Percentiles rank a stretch among this genome's conserved stretches.
Evolutionary conservation across 1,284 basidiomycete species (phyloP).

Genomic region (Lentinula novae-zelandiae): DNA sequence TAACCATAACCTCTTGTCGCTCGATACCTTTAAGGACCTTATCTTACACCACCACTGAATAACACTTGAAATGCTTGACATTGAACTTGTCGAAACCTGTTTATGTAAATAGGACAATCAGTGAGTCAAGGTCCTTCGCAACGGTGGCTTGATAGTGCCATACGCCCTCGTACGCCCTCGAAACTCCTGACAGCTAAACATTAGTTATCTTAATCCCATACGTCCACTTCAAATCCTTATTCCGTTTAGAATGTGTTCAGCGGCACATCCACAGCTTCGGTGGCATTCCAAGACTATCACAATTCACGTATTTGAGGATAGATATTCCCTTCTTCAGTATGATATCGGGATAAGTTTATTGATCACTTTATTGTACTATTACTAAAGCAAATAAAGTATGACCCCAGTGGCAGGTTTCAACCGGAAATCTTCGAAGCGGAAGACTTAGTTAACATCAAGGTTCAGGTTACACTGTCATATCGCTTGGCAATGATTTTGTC

Average conservation of each 20-base stretch:
- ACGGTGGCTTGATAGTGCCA: constrained; percentile 5
- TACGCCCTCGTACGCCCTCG: background rate
- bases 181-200: background rate
- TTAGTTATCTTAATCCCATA: background rate
- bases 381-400: background rate
- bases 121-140: background rate
- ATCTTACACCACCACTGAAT: too few species aligned
- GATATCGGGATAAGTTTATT: background rate
- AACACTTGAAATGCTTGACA: background rate
- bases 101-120: background rate
- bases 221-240: background rate
- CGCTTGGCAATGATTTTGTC: background rate
- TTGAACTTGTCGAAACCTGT: background rate
- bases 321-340: background rate
- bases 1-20: background rate
- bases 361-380: background rate
- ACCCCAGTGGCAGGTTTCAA: background rate
- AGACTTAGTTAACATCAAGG: background rate
- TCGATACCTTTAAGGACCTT: background rate
- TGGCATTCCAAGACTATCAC: background rate
- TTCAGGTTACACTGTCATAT: background rate
- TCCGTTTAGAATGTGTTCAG: background rate
- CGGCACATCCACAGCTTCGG: background rate
- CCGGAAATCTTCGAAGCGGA: background rate
- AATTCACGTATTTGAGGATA: background rate